Base-by-base conservation (phyloP, 106 monocot genomes). In the Iris macrosiphon region DNA sequence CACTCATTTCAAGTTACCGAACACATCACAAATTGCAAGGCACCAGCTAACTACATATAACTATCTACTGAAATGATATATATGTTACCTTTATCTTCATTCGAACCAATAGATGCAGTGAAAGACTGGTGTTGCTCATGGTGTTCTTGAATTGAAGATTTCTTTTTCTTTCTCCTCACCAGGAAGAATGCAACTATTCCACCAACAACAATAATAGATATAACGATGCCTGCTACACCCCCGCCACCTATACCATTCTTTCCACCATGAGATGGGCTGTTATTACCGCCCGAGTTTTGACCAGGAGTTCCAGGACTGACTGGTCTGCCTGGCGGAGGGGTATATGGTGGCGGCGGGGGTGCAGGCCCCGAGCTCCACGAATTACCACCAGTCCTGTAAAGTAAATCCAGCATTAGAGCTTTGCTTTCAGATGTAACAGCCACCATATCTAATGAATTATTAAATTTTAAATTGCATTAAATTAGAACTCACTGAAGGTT, bases 151-250 rank as follows among this genome's bases (percentile, higher is more conserved):
- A 30, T 23, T 20, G 59, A 18, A 34, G 70, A 49, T 55, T 45
- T 65, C 23, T 55, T 55, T 23, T 32, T 26, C 49, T 51, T 79
- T 45, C 27, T 79, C 11, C 59, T 75, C 20, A 75, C 62, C 64
- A 84, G 67, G 60, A 84, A 71, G 62, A 75, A 84, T 32, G 74
- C 67, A 68, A 72, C 14, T 31, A 84, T 55, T 32, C 64, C 69
- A 68, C 71, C 52, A 23, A 79, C 40, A 16, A 65, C 68, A 9
- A 84, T 14, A 11, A 75, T 27, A 38, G 64, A 62, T 59, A 84
- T 52, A 19, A 84, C 57, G 23, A 84, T 79, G 49, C 79, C 84
- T 50, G 75, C 84, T 56, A 84, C 61, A 1, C 55, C 72, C 10
- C 79, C 79, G 68, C 49, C 84, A 57, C 71, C 33, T 23, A 78